Conservation (phyloP, 2,329 filamentous ascomycete genomes). For the Macrophomina tecta region DNA sequence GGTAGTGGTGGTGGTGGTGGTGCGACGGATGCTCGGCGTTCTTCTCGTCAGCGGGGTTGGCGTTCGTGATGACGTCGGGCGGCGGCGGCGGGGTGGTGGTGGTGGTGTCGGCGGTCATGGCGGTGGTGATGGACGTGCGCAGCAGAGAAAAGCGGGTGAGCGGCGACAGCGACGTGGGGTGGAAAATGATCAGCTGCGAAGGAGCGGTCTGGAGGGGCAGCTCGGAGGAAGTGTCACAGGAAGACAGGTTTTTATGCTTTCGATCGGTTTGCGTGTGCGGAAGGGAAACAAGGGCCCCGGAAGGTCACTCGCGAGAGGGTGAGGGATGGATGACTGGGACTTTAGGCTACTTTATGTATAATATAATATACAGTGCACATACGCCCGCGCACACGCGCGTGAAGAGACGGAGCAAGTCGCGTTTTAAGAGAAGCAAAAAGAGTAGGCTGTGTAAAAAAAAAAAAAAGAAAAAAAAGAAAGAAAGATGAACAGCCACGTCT, state of each 20-base stretch:
- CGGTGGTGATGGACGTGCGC: not conserved
- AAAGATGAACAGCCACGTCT: slow-evolving; percentile 7
- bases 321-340: too few relatives aligned
- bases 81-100: not conserved
- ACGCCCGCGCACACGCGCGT: too few relatives aligned
- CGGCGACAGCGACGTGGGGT: not conserved
- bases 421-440: not conserved
- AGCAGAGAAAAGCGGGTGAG: not conserved
- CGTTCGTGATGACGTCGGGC: not conserved
- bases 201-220: not conserved
- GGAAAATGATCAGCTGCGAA: not conserved
- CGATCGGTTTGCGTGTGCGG: too few relatives aligned
- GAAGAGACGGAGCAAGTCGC: too few relatives aligned
- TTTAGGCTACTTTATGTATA: too few relatives aligned
- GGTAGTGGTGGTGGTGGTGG: not conserved
- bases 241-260: too few relatives aligned
- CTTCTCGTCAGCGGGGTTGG: not conserved
- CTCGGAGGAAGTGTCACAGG: too few relatives aligned
- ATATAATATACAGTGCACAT: too few relatives aligned
- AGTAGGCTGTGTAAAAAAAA: not conserved
- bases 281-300: too few relatives aligned
- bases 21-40: too few relatives aligned
- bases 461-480: not conserved
- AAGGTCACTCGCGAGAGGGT: too few relatives aligned
- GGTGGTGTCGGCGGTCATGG: not conserved